Evolutionary conservation across 306 rosid species (phyloP).

Genomic region (Dryas drummondii): DNA sequence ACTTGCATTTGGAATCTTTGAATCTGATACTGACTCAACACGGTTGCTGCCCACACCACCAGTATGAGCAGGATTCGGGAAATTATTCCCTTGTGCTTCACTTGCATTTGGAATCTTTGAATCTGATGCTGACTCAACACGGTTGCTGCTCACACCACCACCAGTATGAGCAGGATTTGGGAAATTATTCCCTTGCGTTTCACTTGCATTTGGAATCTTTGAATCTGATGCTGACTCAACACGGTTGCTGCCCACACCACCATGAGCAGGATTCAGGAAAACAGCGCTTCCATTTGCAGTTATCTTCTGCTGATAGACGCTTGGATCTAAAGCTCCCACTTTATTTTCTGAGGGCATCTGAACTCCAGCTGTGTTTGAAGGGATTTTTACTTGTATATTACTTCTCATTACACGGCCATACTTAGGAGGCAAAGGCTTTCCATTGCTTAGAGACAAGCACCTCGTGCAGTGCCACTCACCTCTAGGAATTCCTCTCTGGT

Average conservation of each 20-base stretch:
- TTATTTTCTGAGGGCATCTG: conserved; percentile 65
- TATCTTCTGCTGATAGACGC: conserved; percentile 44
- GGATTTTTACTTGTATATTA: conserved; percentile 55
- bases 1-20: conserved; percentile 31
- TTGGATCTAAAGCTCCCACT: conserved; percentile 50
- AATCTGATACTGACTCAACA: conserved; percentile 40
- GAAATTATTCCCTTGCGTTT: conserved; percentile 35
- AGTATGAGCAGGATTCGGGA: conserved; percentile 27
- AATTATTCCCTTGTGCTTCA: conserved; percentile 39
- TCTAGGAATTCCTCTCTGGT: conserved; percentile 83
- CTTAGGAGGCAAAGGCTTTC: conserved; percentile 98
- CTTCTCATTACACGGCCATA: conserved; percentile 99
- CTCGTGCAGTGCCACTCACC: conserved; percentile 94
- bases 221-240: conserved; percentile 40
- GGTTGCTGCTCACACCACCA: conserved; percentile 33
- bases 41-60: conserved; percentile 30
- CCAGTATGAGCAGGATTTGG: conserved; percentile 28
- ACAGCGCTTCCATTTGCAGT: conserved; percentile 54
- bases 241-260: conserved; percentile 29
- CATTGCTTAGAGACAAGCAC: conserved; percentile 81
- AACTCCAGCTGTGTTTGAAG: conserved; percentile 48
- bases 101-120: conserved; percentile 30
- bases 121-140: conserved; percentile 40
- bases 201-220: conserved; percentile 35
- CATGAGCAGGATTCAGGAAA: conserved; percentile 34